Percentiles rank a stretch among this genome's conserved stretches.
Conservation (phyloP, 352 stramenopile genomes). For the Saprolegnia diclina region DNA sequence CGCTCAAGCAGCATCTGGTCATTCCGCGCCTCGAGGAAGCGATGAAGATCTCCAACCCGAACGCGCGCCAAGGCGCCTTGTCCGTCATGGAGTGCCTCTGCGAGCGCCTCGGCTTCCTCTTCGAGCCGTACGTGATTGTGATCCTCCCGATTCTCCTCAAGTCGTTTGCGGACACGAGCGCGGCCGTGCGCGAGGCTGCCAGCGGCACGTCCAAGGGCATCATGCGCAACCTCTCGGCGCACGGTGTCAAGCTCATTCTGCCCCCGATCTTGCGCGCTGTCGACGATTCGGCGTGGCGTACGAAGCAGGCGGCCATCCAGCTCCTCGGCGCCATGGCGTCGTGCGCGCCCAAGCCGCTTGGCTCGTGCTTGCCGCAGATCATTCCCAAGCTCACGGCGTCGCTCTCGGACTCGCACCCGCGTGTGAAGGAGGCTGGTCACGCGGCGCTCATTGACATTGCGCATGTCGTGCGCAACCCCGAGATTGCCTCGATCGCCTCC, state of each 20-base stretch:
- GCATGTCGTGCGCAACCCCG: conserved; percentile 98
- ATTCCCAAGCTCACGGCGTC: conserved; percentile 97
- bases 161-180: conserved; percentile 94
- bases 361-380: conserved; percentile 96
- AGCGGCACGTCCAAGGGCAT: conserved; percentile 93
- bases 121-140: conserved; percentile 97
- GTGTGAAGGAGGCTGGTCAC: conserved; percentile 96
- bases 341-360: conserved; percentile 98
- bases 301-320: conserved; percentile 98
- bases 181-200: conserved; percentile 95
- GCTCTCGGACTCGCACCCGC: conserved; percentile 97
- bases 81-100: conserved; percentile 98
- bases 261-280: conserved; percentile 95
- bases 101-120: conserved; percentile 93
- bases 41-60: conserved; percentile 70
- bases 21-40: conserved; percentile 87
- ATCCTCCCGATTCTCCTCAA: conserved; percentile 98
- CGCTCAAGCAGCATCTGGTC: conserved; percentile 97
- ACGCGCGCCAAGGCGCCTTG: conserved; percentile 90
- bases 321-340: conserved; percentile 96
- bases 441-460: conserved; percentile 95
- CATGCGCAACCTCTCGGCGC: conserved; percentile 97
- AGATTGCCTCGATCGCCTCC: conserved; percentile 94
- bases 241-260: conserved; percentile 99
- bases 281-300: conserved; percentile 92